phyloP scores from a whole-genome alignment of 805 yeast species.

The Kluyveromyces dobzhanskii region DNA sequence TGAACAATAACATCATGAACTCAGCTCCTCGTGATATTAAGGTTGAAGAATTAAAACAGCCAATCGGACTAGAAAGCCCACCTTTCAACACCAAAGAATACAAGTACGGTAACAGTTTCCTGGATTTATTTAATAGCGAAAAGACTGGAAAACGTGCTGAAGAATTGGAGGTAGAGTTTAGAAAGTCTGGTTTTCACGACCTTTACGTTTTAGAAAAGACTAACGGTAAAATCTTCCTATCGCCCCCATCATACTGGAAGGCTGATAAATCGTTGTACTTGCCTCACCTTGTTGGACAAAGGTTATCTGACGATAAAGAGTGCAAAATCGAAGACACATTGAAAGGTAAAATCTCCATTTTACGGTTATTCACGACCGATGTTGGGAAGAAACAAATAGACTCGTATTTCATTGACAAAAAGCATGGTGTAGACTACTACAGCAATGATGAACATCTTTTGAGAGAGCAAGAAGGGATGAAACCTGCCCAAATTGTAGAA shows the following conservation, averaged over 20 bases:
- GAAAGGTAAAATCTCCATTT: constrained; percentile 24
- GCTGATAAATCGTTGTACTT: constrained; percentile 67
- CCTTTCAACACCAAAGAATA: constrained; percentile 31
- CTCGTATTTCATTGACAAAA: constrained; percentile 45
- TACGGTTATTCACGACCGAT: constrained; percentile 27
- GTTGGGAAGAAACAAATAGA: constrained; percentile 63
- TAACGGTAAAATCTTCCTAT: constrained; percentile 73
- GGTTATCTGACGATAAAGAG: constrained; percentile 32
- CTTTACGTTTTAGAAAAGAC: constrained; percentile 60
- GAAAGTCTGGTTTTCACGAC: constrained; percentile 61
- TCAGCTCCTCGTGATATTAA: constrained; percentile 32
- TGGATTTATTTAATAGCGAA: constrained; percentile 41
- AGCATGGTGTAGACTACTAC: constrained; percentile 10
- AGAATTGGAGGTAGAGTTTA: constrained; percentile 53
- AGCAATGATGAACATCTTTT: constrained; percentile 10
- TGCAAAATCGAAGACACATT: constrained; percentile 22
- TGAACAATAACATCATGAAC: constrained; percentile 11
- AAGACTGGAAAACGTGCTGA: constrained; percentile 40
- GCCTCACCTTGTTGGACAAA: constrained; percentile 64
- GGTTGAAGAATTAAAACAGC: constrained; percentile 32
- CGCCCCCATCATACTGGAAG: constrained; percentile 76
- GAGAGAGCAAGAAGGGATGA: constrained; percentile 3
- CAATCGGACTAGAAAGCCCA: constrained; percentile 37
- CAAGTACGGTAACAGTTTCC: constrained; percentile 35
- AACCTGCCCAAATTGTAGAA: constrained; percentile 54